A percentile compares a stretch with the other conserved stretches of the same genome.
phyloP scores from a whole-genome alignment of 2,329 filamentous ascomycete genomes.

The Cercospora sojina region DNA sequence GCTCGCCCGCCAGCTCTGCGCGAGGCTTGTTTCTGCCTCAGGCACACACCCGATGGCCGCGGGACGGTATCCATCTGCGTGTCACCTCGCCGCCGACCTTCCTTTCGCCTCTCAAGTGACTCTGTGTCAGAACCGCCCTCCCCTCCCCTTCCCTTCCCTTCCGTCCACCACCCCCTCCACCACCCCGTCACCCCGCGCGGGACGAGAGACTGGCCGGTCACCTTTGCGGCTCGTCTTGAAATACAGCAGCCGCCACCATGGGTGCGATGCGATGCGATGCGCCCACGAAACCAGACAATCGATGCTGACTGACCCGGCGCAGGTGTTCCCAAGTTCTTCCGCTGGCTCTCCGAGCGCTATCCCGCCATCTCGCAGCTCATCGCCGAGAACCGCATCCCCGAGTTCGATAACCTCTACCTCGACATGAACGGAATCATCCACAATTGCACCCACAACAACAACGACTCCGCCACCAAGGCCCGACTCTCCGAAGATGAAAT shows the following conservation, averaged over 20 bases:
- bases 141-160: constrained; percentile 6
- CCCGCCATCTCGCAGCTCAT: constrained; percentile 97
- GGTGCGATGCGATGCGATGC: constrained; percentile 19
- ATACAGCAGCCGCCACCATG: constrained; percentile 38
- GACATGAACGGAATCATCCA: constrained; percentile 99
- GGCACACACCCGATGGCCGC: neutral
- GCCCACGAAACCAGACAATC: neutral
- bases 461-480: constrained; percentile 85
- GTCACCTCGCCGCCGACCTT: constrained; percentile 28
- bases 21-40: too few species aligned
- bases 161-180: constrained; percentile 14
- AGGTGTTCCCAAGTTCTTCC: constrained; percentile 90
- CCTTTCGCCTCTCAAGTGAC: constrained; percentile 19
- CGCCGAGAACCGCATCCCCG: constrained; percentile 96
- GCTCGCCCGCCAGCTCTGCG: neutral
- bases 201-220: constrained; percentile 10
- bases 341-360: constrained; percentile 99
- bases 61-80: neutral
- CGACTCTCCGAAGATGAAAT: constrained; percentile 97
- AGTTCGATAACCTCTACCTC: constrained; percentile 96
- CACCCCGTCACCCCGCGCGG: constrained; percentile 8
- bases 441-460: constrained; percentile 97
- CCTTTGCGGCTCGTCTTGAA: constrained; percentile 30
- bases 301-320: constrained; percentile 44
- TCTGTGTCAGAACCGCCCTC: constrained; percentile 21